Conservation (phyloP, 768 basidiomycete species). For the Amanita thiersii region DNA sequence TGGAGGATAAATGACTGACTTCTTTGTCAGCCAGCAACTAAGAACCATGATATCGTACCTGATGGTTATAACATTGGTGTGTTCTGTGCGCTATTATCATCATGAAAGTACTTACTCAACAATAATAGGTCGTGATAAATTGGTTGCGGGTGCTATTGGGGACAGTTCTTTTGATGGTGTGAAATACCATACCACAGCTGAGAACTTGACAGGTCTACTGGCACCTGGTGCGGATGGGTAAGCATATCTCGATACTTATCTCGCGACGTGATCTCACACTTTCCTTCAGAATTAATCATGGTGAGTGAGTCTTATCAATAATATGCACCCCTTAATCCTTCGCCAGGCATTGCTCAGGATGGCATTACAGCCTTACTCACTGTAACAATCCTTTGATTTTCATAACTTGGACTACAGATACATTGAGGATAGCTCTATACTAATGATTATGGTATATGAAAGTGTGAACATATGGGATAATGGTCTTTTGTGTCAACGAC, state of each 20-base stretch:
- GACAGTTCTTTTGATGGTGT: constrained; percentile 26
- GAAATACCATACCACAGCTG: constrained; percentile 35
- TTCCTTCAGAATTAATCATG: constrained; percentile 24
- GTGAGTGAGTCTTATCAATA: constrained; percentile 8
- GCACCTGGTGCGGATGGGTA: constrained; percentile 39
- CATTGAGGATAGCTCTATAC: neutral
- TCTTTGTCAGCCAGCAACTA: constrained; percentile 14
- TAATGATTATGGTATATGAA: neutral
- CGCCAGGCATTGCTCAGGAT: constrained; percentile 48
- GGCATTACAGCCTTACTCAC: neutral
- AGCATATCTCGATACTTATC: constrained; percentile 9
- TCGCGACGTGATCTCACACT: neutral
- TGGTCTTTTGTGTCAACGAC: no score
- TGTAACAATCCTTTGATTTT: neutral
- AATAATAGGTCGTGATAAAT: constrained; percentile 18
- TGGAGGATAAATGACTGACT: neutral
- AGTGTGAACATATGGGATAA: neutral
- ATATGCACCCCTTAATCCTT: neutral
- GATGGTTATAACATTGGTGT: constrained; percentile 28
- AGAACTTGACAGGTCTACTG: constrained; percentile 47
- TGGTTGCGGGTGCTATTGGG: constrained; percentile 21
- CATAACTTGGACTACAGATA: no score
- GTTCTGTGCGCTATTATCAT: constrained; percentile 1
- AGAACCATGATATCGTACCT: constrained; percentile 24
- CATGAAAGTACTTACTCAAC: neutral